Evolutionary conservation across 768 basidiomycete species (phyloP), one percentile per base, ranked within the genome.

Genomic region (Cyathus striatus): DNA sequence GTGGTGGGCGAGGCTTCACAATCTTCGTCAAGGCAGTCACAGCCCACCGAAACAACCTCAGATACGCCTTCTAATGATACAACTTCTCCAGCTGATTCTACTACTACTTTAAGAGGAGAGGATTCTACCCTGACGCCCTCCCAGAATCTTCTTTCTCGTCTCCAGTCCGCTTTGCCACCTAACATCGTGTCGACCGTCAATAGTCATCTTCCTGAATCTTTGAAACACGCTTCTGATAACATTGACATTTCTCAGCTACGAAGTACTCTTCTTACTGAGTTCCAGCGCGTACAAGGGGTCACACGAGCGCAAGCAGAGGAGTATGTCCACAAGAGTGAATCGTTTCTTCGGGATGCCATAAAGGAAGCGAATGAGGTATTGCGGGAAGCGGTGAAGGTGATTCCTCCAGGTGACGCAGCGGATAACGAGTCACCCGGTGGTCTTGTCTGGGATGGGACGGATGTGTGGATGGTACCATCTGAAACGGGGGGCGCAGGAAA

Each of bases 331-430:
- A 85, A 81, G 68, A 83, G 83, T 58, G 83, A 86, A 49, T 70
- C 60, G 6, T 55, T 84, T 24, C 58, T 86, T 23, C 70, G 77
- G 30, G 84, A 83, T 45, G 86, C 81, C 2, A 74, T 89, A 53
- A 84, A 80, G 53, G 89, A 90, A 54, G 86, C 88, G 5, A 77
- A 87, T 44, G 91, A 87, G 49, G 83, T 85, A 13, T 66, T 94
- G 7, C 81, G 75, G 41, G 93, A 97, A 39, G 91, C 90, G 9
- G 90, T 97, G 53, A 94, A 93, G 60, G 86, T 96, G 40, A 72
- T 97, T 12, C 94, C 93, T 0, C 93, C 93, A 1, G 83, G 86
- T 26, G 75, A 75, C 34, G 65, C 56, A 0, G 58, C 52, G 5
- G 18, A 56, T 12, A 38, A 47, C 33, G 10, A 27, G 45, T 46